A percentile compares a stretch with the other conserved stretches of the same genome.
These are phyloP conservation scores for Pseudogymnoascus sp. DNA, from an alignment of 2,329 filamentous ascomycete species.

Conservation along the genomic window DNA sequence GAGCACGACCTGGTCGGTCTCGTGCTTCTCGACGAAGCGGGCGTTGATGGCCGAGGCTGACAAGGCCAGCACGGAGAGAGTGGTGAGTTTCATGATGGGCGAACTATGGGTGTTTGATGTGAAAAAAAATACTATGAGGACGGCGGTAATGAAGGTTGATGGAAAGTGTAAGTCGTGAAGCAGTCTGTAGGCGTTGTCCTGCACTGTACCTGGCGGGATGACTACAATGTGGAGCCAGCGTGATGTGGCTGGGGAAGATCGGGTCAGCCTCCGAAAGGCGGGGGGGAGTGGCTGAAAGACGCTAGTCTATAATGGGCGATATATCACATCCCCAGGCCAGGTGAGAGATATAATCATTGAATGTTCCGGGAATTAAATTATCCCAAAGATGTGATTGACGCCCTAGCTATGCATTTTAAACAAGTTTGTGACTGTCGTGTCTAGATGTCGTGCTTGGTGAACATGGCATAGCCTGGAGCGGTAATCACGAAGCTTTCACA, in stretches of 20 bases:
- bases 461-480: not conserved
- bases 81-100: conserved; percentile 42
- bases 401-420: not conserved
- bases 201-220: conserved; percentile 4
- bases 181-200: not conserved
- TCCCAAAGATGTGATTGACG: not conserved
- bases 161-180: not conserved
- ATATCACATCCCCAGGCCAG: not conserved
- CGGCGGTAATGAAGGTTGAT: not conserved
- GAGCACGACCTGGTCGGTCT: conserved; percentile 43
- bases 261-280: not conserved
- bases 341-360: not conserved
- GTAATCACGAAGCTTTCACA: not conserved
- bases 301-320: not conserved
- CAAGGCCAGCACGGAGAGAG: conserved; percentile 42
- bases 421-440: not conserved
- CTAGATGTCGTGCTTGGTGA: not conserved
- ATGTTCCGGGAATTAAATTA: not conserved
- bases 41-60: conserved; percentile 44
- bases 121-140: not conserved
- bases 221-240: not conserved
- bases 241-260: not conserved
- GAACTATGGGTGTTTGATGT: not conserved
- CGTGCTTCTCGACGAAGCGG: conserved; percentile 46
- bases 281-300: not conserved